Conservation (phyloP, 345 rosid species). For the Eucalyptus marginata region DNA sequence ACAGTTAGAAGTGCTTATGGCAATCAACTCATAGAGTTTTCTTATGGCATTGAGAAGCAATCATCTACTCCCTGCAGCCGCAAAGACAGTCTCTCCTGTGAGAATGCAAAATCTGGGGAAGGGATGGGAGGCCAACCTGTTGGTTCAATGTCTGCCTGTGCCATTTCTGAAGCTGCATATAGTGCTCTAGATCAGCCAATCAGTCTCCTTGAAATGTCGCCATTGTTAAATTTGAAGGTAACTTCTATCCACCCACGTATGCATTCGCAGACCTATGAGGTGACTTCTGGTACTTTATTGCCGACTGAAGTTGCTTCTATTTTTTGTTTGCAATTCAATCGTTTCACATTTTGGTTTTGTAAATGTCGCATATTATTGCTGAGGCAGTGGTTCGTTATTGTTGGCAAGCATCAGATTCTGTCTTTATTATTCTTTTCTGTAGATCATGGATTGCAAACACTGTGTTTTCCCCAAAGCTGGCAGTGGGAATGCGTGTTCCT, state of each 20-base stretch:
- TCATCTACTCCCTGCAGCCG: neutral
- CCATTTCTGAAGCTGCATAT: constrained; percentile 89
- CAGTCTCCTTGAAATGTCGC: constrained; percentile 76
- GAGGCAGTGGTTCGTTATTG: neutral
- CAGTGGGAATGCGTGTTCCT: neutral
- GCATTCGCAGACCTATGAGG: neutral
- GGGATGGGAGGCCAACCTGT: constrained; percentile 59
- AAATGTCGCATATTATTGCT: neutral
- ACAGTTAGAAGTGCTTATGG: constrained; percentile 81
- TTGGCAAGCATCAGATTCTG: neutral
- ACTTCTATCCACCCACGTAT: neutral
- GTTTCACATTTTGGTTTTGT: neutral
- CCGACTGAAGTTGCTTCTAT: neutral
- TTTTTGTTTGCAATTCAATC: neutral
- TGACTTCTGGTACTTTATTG: neutral
- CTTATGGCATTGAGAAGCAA: constrained; percentile 25
- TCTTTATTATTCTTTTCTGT: neutral
- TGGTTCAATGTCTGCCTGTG: constrained; percentile 78
- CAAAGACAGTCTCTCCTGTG: neutral
- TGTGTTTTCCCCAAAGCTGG: neutral
- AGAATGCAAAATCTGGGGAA: neutral
- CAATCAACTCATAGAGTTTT: constrained; percentile 66
- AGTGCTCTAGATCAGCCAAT: constrained; percentile 93
- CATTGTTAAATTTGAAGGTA: constrained; percentile 65
- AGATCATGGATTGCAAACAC: neutral